Percentiles rank a stretch among this genome's conserved stretches.
Evolutionary conservation across 371 early-diverging fungal species (phyloP).

Genomic region (Apophysomyces trapeziformis): DNA sequence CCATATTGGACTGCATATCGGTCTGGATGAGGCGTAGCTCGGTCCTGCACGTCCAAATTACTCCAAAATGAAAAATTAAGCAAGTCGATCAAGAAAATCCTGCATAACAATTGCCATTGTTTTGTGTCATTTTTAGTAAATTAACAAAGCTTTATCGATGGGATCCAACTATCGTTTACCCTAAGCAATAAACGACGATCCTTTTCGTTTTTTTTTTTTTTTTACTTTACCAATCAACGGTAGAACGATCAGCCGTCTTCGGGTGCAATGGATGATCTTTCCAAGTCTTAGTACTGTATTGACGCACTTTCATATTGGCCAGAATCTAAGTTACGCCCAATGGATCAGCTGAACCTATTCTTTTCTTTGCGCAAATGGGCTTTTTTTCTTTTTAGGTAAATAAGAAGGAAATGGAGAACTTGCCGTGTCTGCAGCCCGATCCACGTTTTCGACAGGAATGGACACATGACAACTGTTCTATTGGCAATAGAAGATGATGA

Average conservation of each 20-base stretch:
- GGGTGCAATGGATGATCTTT: conserved; percentile 77
- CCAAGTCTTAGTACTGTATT: conserved; percentile 76
- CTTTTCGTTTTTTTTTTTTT: too few species aligned
- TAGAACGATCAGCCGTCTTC: conserved; percentile 53
- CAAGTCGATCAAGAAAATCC: conserved; percentile 84
- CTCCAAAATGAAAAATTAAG: conserved; percentile 94
- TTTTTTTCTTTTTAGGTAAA: not conserved
- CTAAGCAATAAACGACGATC: too few species aligned
- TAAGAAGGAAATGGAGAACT: conserved; percentile 3
- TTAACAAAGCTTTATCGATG: conserved; percentile 30
- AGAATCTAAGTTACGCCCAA: conserved; percentile 45
- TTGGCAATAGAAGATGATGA: conserved; percentile 5
- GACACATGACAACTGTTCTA: conserved; percentile 67
- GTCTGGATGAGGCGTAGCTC: conserved; percentile 52
- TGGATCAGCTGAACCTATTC: not conserved
- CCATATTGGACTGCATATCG: conserved; percentile 69
- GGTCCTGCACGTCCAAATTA: conserved; percentile 57
- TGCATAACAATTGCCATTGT: conserved; percentile 36
- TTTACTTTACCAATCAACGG: conserved; percentile 66
- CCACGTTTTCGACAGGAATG: conserved; percentile 62
- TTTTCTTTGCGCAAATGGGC: too few species aligned
- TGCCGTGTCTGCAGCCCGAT: conserved; percentile 60
- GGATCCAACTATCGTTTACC: too few species aligned
- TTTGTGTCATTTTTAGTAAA: conserved; percentile 51
- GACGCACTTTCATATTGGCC: conserved; percentile 61